Conservation (phyloP, 768 basidiomycete genomes). For the Collybiopsis luxurians region DNA sequence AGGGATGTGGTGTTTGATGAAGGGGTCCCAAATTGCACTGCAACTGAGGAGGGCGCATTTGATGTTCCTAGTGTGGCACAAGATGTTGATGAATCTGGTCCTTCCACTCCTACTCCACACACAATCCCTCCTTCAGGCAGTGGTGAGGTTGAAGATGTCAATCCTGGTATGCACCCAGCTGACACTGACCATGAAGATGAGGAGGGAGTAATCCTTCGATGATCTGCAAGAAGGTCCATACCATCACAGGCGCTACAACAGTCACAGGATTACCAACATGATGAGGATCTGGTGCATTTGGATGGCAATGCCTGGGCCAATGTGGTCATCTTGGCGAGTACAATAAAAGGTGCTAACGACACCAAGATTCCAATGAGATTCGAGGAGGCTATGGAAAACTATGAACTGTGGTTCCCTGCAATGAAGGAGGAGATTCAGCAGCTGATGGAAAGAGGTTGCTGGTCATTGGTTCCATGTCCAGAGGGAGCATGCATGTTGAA, state of each 20-base stretch:
- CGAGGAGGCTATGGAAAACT: neutral
- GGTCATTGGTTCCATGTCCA: neutral
- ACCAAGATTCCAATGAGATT: neutral
- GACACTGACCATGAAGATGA: too few species aligned
- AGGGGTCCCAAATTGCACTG: neutral
- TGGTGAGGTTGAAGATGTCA: too few species aligned
- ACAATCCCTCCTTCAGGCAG: too few species aligned
- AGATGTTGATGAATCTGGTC: neutral
- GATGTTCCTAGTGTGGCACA: neutral
- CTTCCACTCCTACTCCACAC: too few species aligned
- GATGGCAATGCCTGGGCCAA: neutral
- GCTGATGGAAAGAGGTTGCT: neutral
- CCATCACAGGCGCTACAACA: neutral
- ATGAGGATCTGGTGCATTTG: neutral
- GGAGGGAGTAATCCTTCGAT: neutral
- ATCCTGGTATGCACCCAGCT: too few species aligned
- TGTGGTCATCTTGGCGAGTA: neutral
- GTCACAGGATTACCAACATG: neutral
- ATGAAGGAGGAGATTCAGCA: neutral
- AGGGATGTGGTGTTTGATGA: conserved; percentile 13
- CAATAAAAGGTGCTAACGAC: neutral
- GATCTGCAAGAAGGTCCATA: neutral
- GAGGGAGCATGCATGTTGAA: conserved; percentile 2
- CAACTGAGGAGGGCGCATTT: neutral
- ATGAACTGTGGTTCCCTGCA: neutral